Base-by-base conservation (phyloP, 2,329 filamentous ascomycete species). In the Colletotrichum truncatum region DNA sequence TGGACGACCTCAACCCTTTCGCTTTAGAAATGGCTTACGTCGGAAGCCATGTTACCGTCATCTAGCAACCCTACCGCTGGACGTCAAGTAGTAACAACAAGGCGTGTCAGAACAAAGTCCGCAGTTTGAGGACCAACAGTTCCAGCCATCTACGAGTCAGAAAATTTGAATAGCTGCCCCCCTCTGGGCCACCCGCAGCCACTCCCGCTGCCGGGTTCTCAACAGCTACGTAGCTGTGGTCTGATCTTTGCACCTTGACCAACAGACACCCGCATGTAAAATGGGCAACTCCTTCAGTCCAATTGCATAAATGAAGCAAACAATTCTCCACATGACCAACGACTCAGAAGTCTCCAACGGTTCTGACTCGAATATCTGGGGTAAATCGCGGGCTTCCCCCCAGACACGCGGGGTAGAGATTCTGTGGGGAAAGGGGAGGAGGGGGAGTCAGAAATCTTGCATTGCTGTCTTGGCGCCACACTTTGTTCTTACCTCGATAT, bases 341-440 rank as follows among this genome's bases (percentile, higher is more conserved):
- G 61, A 48, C 16, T 54, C 30, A 28, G 38, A 28, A 60, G 10
- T 1, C 4, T 12, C 21, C 14, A 53, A 36, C 4, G 14, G n/a
- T 48, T 38, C 46, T 60, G 46, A 60, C 46, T 64, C 55, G 61
- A 30, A 18, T 8, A 45, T 46, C 60, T 34, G 54, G 60, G 43
- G 45, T 52, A 52, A 60, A 38, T 34, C 25, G n/a, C n/a, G 60
- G 54, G 45, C 34, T 48, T 28, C 43, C 28, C 18, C 46, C 53
- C 8, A 26, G 8, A 46, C 41, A 14, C 28, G 26, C 52, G 60
- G 53, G 54, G 12, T 21, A 30, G 14, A 10, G 54, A 25, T 16
- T 7, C 16, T 18, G 14, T 49, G 55, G 28, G 23, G 39, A 30
- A 12, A 28, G 38, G 25, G 53, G 45, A 45, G 34, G 41, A 39